These are phyloP conservation scores for Phytophthora capsici DNA, from an alignment of 352 stramenopile genomes.

Conservation along the genomic window DNA sequence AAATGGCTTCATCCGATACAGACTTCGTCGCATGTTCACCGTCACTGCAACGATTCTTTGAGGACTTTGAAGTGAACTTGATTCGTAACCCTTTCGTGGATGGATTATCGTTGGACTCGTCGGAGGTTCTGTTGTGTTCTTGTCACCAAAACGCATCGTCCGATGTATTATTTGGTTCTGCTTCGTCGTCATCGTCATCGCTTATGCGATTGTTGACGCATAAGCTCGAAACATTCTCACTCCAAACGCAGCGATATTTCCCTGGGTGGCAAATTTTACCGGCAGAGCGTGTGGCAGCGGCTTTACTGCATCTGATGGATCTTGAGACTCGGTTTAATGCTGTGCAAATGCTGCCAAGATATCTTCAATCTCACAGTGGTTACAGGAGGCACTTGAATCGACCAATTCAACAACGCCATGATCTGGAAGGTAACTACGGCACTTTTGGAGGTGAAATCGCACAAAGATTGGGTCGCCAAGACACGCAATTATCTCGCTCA, in stretches of 20 bases:
- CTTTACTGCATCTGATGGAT: slow-evolving; percentile 62
- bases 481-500: background rate
- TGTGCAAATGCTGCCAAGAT: slow-evolving; percentile 59
- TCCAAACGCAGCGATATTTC: slow-evolving; percentile 46
- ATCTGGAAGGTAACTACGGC: slow-evolving; percentile 7
- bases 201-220: slow-evolving; percentile 59
- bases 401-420: background rate
- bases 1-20: slow-evolving; percentile 54
- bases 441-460: slow-evolving; percentile 28
- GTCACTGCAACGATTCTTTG: slow-evolving; percentile 46
- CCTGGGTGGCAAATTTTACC: slow-evolving; percentile 68
- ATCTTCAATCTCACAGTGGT: slow-evolving; percentile 41
- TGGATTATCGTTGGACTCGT: slow-evolving; percentile 68
- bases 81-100: slow-evolving; percentile 71
- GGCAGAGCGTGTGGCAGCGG: slow-evolving; percentile 51
- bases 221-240: slow-evolving; percentile 61
- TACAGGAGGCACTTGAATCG: slow-evolving; percentile 7
- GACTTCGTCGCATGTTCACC: slow-evolving; percentile 52
- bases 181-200: slow-evolving; percentile 39
- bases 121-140: slow-evolving; percentile 69
- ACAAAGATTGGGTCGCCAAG: slow-evolving; percentile 6
- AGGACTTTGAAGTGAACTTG: slow-evolving; percentile 52
- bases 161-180: slow-evolving; percentile 38
- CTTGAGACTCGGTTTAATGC: slow-evolving; percentile 62
- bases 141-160: slow-evolving; percentile 49